Base-by-base conservation (phyloP, 441 rosid genomes). In the Corymbia citriodora region DNA sequence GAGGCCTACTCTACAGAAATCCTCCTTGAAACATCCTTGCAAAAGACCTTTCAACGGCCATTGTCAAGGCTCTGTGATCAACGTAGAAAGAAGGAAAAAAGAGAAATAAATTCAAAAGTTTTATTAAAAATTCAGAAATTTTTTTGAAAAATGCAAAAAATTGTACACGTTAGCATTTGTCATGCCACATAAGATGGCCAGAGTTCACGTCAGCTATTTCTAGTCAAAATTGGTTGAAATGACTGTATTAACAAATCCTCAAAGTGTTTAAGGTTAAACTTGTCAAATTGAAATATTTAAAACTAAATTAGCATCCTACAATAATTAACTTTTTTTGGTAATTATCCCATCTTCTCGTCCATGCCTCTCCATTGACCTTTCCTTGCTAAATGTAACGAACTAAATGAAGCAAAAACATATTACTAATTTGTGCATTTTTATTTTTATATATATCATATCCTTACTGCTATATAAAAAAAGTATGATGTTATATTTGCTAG, bases 1-100 rank as follows among this genome's bases (percentile, higher is more conserved):
- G n/a, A 92, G 31, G 94, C 99, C 92, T 96, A 96, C 45, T 96
- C 97, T 0, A 99, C 99, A 1, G 98, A 96, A 61, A 97, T 89
- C 57, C 99, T 93, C 90, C 97, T 91, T 55, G 96, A 96, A 89
- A 93, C 94, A 89, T 98, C 98, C 40, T 91, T 95, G n/a, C 97
- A 96, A 0, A 96, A 93, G 63, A 2, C 1, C 9, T 27, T 27
- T 57, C 27, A 21, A 21, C 3, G 0, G 0, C 23, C 1, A 23
- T 57, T 27, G 9, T 9, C 29, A 57, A 23, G 63, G 12, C 63
- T 57, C 8, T 0, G 29, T 0, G 1, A 57, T 29, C 2, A 57
- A 57, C 1, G 3, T 9, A 23, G 61, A 13, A 2, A 57, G 29
- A 23, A 21, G 29, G 13, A 21, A 57, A 57, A 21, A 50, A 50